These are phyloP conservation scores for Caloboletus firmus DNA, from an alignment of 1,284 basidiomycete genomes.

Conservation along the genomic window DNA sequence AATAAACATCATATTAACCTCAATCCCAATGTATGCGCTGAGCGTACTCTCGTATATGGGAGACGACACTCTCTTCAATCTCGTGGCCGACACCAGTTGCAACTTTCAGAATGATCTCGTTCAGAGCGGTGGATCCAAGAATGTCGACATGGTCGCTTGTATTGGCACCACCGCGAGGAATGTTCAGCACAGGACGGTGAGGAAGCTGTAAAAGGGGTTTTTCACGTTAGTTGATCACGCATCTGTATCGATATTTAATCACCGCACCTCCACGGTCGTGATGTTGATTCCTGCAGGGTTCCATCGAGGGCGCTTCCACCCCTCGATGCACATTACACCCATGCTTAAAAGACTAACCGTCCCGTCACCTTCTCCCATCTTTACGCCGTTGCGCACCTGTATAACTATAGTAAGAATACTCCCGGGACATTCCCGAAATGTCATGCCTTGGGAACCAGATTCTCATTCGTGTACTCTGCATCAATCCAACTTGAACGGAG, in stretches of 20 bases:
- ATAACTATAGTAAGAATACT: not conserved
- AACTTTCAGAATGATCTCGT: conserved; percentile 89
- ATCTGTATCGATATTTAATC: conserved; percentile 4
- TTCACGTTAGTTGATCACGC: conserved; percentile 7
- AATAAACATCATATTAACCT: conserved; percentile 13
- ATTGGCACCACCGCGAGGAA: conserved; percentile 86
- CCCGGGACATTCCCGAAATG: not conserved
- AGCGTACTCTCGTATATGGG: conserved; percentile 78
- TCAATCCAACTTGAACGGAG: conserved; percentile 80
- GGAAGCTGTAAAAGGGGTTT: conserved; percentile 73
- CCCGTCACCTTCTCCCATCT: conserved; percentile 93
- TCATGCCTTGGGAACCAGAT: conserved; percentile 56
- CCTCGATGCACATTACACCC: conserved; percentile 94
- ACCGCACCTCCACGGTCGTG: conserved; percentile 78
- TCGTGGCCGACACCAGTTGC: conserved; percentile 76
- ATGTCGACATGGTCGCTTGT: conserved; percentile 95
- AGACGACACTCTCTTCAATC: conserved; percentile 74
- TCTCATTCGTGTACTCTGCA: conserved; percentile 71
- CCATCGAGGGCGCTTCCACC: conserved; percentile 90
- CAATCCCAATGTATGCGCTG: conserved; percentile 78
- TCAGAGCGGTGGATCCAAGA: conserved; percentile 83
- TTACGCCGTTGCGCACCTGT: conserved; percentile 78
- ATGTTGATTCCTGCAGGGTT: conserved; percentile 91
- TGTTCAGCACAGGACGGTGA: conserved; percentile 76
- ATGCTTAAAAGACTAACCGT: conserved; percentile 89